These are phyloP conservation scores for Pisolithus orientalis DNA, from an alignment of 768 basidiomycete genomes.

Conservation along the genomic window DNA sequence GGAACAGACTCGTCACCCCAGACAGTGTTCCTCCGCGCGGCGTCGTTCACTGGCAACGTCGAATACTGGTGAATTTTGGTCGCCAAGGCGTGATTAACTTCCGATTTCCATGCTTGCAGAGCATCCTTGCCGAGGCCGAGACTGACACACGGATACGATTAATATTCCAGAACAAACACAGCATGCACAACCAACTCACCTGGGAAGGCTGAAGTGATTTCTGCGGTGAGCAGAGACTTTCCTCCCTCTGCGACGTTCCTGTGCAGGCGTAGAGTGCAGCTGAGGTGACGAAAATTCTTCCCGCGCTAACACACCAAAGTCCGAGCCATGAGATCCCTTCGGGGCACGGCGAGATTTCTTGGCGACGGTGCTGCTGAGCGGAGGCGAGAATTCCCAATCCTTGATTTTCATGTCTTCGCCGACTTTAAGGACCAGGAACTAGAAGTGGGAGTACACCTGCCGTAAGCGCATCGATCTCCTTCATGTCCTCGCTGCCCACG, in stretches of 20 bases:
- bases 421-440: conserved; percentile 57
- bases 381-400: conserved; percentile 34
- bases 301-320: conserved; percentile 23
- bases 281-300: conserved; percentile 51
- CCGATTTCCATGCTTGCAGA: conserved; percentile 48
- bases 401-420: conserved; percentile 51
- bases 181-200: conserved; percentile 34
- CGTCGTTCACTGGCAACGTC: conserved; percentile 35
- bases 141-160: conserved; percentile 27
- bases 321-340: conserved; percentile 7
- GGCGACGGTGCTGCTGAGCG: conserved; percentile 27
- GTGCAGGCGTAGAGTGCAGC: conserved; percentile 57
- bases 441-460: conserved; percentile 63
- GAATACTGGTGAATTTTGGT: conserved; percentile 34
- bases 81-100: conserved; percentile 46
- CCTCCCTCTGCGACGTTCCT: conserved; percentile 27
- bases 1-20: conserved; percentile 37
- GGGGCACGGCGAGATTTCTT: conserved; percentile 26
- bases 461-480: conserved; percentile 66
- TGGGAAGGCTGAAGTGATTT: conserved; percentile 63
- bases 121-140: conserved; percentile 59
- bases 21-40: conserved; percentile 42
- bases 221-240: conserved; percentile 52
- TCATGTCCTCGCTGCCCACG: conserved; percentile 43
- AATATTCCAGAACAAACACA: not conserved